Evolutionary conservation across 768 basidiomycete genomes (phyloP), one percentile per base, ranked within the genome.

Genomic region (Ramaria sp.): DNA sequence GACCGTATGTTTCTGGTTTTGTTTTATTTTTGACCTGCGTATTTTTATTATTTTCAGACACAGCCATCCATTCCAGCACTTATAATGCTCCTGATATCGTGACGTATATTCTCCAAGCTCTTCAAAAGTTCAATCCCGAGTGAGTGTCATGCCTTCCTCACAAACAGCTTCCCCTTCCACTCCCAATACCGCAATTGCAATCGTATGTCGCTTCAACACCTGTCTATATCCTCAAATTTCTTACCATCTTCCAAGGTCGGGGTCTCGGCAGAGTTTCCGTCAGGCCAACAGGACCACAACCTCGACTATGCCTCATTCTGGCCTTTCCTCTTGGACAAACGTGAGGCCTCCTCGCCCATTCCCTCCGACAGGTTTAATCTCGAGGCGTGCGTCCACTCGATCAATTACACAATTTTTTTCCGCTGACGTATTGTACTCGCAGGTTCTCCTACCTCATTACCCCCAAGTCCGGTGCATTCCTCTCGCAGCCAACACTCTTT

Each of bases 241-340:
- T 41, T 12, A 12, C n/a, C 39, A 41, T 7, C 39, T 12, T n/a
- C 39, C 39, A 41, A 41, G 39, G 46, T 56, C 45, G 74, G 74
- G 33, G 64, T 75, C 33, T 68, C 74, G 22, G 68, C 68, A 20
- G 69, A 73, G 59, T 65, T 75, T 20, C 74, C 74, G 1, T 67
- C 67, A 46, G 74, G 73, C 19, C 54, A 53, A 4, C 57, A 63
- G 27, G 60, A 63, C 20, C 53, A 55, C 4, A 72, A 74, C 59
- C 63, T 74, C 22, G 67, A 70, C 62, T 67, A 72, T 57, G 48
- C 67, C 15, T 53, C 63, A 7, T 73, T 74, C 59, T 71, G 67
- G 59, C 63, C 71, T 17, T 73, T 74, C 58, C 63, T 74, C 20
- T 57, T 73, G 10, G 53, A 64, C 37, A 61, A 64, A 9, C 58